Base-by-base conservation (phyloP, 75 land plant genomes). In the Cryptomeria japonica region DNA sequence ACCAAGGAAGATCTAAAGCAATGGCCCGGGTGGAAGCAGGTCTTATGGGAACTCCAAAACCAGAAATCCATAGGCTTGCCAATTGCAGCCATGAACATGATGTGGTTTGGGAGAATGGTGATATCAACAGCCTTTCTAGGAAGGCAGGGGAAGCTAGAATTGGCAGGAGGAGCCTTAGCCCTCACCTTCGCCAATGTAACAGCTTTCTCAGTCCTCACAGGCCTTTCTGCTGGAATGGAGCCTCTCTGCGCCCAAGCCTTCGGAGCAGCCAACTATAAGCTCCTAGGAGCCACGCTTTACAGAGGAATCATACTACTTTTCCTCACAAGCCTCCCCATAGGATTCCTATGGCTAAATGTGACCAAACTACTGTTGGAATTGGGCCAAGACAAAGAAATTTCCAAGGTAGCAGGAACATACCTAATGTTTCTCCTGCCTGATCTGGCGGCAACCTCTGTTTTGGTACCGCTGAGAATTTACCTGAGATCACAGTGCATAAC, bases 141-240 rank as follows among this genome's bases (percentile, higher is more conserved):
- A 32, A 88, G 93, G 41, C 92, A 93, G 0, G 98, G 98, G 13
- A 92, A 92, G 88, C 92, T 95, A 3, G 64, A 93, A 19, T 88
- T 97, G 3, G 97, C 97, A 14, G 98, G 95, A 5, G 97, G 98
- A 0, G 58, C 97, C 2, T 94, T 97, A 36, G 99, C 92, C 0
- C 92, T 97, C 90, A 94, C 99, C 83, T 96, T 94, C 55, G 97
- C 97, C 11, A 97, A 96, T 70, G 94, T 96, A 83, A 94, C 94
- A 2, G 99, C 97, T 32, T 97, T 92, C 86, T 97, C 99, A 5
- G 93, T 97, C 15, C 88, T 97, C 34, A 87, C 88, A 46, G 99
- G 99, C 2, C 91, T 97, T 0, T 93, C 93, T 64, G 87, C 89
- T 31, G 99, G 96, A 55, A 94, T 96, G 99, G 99, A 97, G 75